Conservation (phyloP, 2,329 filamentous ascomycete genomes). For the Ophidiomyces ophidiicola region DNA sequence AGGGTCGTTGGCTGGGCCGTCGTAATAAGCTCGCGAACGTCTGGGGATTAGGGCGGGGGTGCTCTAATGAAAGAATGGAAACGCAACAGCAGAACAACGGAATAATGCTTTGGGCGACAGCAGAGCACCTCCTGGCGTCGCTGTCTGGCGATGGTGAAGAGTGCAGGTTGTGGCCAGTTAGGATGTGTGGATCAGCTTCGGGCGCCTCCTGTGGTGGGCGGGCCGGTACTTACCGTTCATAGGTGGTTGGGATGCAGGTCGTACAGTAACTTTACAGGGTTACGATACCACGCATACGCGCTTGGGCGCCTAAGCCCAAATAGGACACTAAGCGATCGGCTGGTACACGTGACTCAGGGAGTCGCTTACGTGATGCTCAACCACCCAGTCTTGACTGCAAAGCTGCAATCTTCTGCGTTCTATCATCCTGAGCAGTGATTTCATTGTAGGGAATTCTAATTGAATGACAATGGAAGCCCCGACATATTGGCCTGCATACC, state of each 20-base stretch:
- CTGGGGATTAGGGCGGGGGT: too few species aligned
- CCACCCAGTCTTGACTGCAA: not conserved
- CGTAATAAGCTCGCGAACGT: too few species aligned
- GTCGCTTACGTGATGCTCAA: slow-evolving; percentile 8
- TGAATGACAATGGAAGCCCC: too few species aligned
- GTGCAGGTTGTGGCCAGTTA: slow-evolving; percentile 4
- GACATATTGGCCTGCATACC: too few species aligned
- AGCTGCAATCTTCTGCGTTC: too few species aligned
- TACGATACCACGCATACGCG: slow-evolving; percentile 6
- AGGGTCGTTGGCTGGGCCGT: too few species aligned
- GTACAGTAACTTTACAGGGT: slow-evolving; percentile 9
- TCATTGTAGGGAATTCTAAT: too few species aligned
- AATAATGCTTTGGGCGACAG: too few species aligned
- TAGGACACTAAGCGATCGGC: slow-evolving; percentile 3
- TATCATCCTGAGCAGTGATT: too few species aligned
- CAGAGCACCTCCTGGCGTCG: too few species aligned
- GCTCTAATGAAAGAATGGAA: too few species aligned
- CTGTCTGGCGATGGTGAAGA: not conserved
- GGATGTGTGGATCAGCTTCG: slow-evolving; percentile 3
- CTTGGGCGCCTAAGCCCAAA: slow-evolving; percentile 1
- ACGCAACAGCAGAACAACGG: too few species aligned
- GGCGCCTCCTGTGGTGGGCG: slow-evolving; percentile 2
- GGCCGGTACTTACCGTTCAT: not conserved
- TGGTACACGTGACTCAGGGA: slow-evolving; percentile 2
- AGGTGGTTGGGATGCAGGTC: slow-evolving; percentile 5